Evolutionary conservation across 371 early-diverging fungal genomes (phyloP).

Genomic region (Apophysomyces sp.): DNA sequence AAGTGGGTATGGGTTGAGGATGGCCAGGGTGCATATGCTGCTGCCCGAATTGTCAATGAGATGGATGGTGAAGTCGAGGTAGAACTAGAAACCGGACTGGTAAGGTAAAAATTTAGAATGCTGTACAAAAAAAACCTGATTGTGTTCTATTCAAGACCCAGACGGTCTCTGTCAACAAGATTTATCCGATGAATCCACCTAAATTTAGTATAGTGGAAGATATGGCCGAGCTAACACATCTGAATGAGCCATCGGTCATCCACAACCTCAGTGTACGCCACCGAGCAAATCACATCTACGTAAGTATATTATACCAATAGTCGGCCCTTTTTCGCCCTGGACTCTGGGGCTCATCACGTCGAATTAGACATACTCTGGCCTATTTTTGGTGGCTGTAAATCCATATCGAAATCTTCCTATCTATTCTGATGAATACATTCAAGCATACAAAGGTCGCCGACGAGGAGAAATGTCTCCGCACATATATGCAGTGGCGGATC

Average conservation of each 20-base stretch:
- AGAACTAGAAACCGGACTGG: slow-evolving; percentile 71
- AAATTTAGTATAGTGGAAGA: slow-evolving; percentile 99
- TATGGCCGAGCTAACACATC: slow-evolving; percentile 96
- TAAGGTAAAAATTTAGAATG: slow-evolving; percentile 27
- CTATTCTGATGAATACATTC: slow-evolving; percentile 84
- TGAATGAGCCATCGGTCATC: slow-evolving; percentile 99
- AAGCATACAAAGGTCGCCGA: slow-evolving; percentile 82
- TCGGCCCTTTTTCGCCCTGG: background rate
- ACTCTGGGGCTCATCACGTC: background rate
- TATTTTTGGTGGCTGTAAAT: slow-evolving; percentile 99
- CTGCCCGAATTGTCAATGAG: slow-evolving; percentile 83
- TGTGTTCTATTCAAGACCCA: slow-evolving; percentile 43
- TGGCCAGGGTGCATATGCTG: slow-evolving; percentile 84
- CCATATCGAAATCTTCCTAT: slow-evolving; percentile 96
- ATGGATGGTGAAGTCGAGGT: slow-evolving; percentile 62
- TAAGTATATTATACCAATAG: slow-evolving; percentile 51
- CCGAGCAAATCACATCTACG: slow-evolving; percentile 89
- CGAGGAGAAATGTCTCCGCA: slow-evolving; percentile 94
- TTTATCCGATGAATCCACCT: slow-evolving; percentile 98
- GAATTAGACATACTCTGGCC: slow-evolving; percentile 96
- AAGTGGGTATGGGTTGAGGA: slow-evolving; percentile 97
- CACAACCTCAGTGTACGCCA: slow-evolving; percentile 96
- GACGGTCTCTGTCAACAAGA: slow-evolving; percentile 69
- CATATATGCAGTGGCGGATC: slow-evolving; percentile 95
- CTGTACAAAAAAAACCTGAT: background rate